Evolutionary conservation across 2,329 filamentous ascomycete species (phyloP).

Genomic region (Claviceps arundinis): DNA sequence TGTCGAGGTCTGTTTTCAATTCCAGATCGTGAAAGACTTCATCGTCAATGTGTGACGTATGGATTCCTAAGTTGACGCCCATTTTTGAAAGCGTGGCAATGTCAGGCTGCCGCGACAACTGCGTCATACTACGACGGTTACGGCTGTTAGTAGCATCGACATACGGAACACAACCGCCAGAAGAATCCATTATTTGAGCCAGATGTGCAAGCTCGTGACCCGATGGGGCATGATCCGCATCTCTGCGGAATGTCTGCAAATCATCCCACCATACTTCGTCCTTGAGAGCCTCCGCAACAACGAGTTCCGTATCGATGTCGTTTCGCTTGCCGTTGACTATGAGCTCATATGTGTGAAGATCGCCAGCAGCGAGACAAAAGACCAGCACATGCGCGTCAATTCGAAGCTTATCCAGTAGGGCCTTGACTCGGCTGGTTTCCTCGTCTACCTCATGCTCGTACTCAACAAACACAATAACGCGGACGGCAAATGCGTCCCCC

Average conservation of each 20-base stretch:
- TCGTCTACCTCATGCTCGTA: slow-evolving; percentile 76
- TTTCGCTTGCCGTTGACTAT: slow-evolving; percentile 59
- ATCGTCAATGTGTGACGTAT: slow-evolving; percentile 56
- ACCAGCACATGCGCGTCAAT: slow-evolving; percentile 71
- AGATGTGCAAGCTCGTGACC: slow-evolving; percentile 31
- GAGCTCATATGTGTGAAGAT: slow-evolving; percentile 58
- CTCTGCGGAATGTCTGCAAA: slow-evolving; percentile 42
- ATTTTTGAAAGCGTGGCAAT: slow-evolving; percentile 38
- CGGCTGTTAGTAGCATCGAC: slow-evolving; percentile 15
- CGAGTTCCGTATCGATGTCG: slow-evolving; percentile 40
- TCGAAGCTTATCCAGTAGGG: slow-evolving; percentile 64
- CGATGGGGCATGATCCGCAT: slow-evolving; percentile 22
- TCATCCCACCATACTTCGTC: slow-evolving; percentile 77
- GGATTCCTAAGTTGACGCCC: slow-evolving; percentile 59
- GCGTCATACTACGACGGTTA: slow-evolving; percentile 37
- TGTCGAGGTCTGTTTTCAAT: slow-evolving; percentile 18
- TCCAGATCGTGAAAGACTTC: slow-evolving; percentile 38
- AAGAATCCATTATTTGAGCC: slow-evolving; percentile 30
- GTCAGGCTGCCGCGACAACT: slow-evolving; percentile 48
- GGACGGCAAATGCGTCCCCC: slow-evolving; percentile 58
- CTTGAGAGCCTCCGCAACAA: slow-evolving; percentile 53
- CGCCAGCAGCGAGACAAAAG: slow-evolving; percentile 67
- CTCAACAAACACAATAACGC: slow-evolving; percentile 79
- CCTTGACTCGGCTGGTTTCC: slow-evolving; percentile 57
- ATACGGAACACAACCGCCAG: slow-evolving; percentile 30